A percentile compares a stretch with the other conserved stretches of the same genome.
phyloP scores from a whole-genome alignment of 2,329 filamentous ascomycete species.

The Aspergillus awamori region DNA sequence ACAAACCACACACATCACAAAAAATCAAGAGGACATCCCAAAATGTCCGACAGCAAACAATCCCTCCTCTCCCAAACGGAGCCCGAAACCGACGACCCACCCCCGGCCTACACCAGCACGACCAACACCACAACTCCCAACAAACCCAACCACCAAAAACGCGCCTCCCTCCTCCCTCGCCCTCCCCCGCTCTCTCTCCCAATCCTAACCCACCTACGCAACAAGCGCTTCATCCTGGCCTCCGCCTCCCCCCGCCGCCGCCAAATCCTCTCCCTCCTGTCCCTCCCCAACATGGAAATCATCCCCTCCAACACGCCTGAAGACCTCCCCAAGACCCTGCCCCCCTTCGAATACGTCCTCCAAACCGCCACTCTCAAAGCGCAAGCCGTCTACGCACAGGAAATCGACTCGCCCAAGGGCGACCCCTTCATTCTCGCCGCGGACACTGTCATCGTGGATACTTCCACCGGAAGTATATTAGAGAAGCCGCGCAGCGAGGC shows the following conservation, averaged over 20 bases:
- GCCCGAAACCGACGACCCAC: constrained; percentile 27
- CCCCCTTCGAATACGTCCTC: constrained; percentile 87
- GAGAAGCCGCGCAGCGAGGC: constrained; percentile 86
- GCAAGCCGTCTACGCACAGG: constrained; percentile 68
- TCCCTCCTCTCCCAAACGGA: constrained; percentile 25
- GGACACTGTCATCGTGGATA: constrained; percentile 82
- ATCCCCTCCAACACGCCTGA: constrained; percentile 82
- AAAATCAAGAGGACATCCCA: constrained; percentile 1
- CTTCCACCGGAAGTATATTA: constrained; percentile 72
- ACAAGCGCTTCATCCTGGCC: constrained; percentile 83
- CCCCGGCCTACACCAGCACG: constrained; percentile 39
- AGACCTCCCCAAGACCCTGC: constrained; percentile 77
- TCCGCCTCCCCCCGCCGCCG: constrained; percentile 84
- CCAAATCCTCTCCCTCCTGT: constrained; percentile 76
- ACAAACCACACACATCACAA: not conserved
- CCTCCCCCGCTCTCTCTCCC: constrained; percentile 73
- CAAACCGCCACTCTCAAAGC: constrained; percentile 84
- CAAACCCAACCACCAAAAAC: constrained; percentile 16
- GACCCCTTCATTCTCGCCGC: constrained; percentile 89
- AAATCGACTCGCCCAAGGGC: constrained; percentile 59
- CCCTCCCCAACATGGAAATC: constrained; percentile 80
- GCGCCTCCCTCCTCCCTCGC: constrained; percentile 34
- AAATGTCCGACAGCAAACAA: constrained; percentile 37
- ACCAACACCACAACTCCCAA: constrained; percentile 9
- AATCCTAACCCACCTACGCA: constrained; percentile 73